These are phyloP conservation scores for Russula virescens DNA, from an alignment of 768 basidiomycete species.

Conservation along the genomic window DNA sequence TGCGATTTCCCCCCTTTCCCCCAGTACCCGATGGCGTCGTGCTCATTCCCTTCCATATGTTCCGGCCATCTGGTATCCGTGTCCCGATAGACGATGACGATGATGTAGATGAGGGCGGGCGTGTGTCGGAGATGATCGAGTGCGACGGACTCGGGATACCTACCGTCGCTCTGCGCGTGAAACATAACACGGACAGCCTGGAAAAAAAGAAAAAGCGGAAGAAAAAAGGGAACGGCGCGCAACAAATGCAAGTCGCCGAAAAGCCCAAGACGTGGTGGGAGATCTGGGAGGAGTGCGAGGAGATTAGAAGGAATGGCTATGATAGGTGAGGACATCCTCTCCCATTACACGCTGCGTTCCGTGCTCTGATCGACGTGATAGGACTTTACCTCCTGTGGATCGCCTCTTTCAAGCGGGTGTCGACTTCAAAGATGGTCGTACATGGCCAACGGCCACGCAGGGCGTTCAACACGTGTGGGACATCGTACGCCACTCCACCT, in stretches of 20 bases:
- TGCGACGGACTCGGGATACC: constrained; percentile 62
- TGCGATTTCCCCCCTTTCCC: constrained; percentile 48
- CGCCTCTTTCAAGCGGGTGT: constrained; percentile 51
- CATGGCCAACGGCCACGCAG: constrained; percentile 34
- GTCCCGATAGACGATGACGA: constrained; percentile 38
- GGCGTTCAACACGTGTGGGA: constrained; percentile 51
- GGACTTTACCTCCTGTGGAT: constrained; percentile 43
- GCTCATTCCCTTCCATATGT: constrained; percentile 52
- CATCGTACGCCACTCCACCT: constrained; percentile 39
- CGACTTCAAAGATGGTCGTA: constrained; percentile 46
- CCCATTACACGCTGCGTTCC: not conserved
- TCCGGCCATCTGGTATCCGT: constrained; percentile 53
- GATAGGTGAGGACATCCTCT: constrained; percentile 37
- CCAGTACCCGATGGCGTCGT: constrained; percentile 38
- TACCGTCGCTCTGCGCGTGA: constrained; percentile 49
- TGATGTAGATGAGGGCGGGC: not conserved
- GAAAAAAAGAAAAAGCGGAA: constrained; percentile 53
- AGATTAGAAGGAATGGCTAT: constrained; percentile 37
- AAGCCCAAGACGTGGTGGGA: constrained; percentile 54
- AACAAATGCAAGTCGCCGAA: constrained; percentile 21
- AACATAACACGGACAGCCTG: constrained; percentile 50
- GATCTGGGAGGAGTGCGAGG: constrained; percentile 63
- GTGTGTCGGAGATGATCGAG: constrained; percentile 39
- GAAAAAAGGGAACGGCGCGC: constrained; percentile 37
- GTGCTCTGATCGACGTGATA: constrained; percentile 25